Conservation (phyloP, 306 rosid species). For the Pyrus pyrifolia region DNA sequence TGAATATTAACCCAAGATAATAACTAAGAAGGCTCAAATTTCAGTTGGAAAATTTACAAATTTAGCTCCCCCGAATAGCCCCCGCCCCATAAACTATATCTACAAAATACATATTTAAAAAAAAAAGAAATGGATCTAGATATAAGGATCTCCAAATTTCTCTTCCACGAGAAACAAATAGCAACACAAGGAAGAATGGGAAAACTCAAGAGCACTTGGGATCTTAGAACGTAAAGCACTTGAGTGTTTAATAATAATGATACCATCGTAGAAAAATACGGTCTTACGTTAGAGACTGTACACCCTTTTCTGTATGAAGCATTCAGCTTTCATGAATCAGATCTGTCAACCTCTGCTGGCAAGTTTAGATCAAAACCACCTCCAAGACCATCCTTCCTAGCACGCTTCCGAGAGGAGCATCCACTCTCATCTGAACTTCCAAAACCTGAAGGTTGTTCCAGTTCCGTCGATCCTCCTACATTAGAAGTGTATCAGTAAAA, state of each 20-base stretch:
- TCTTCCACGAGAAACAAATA: constrained; percentile 12
- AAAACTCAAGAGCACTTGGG: background rate
- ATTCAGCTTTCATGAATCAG: constrained; percentile 28
- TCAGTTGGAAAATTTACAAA: constrained; percentile 37
- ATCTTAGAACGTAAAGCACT: background rate
- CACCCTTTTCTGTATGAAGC: constrained; percentile 7
- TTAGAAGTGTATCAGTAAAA: constrained; percentile 31
- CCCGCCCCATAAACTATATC: constrained; percentile 27
- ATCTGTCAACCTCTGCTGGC: constrained; percentile 84
- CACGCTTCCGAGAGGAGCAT: constrained; percentile 63
- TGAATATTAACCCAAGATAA: constrained; percentile 24
- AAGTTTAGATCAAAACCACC: constrained; percentile 84
- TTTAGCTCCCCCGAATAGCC: constrained; percentile 25
- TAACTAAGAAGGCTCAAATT: constrained; percentile 18
- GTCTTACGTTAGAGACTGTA: constrained; percentile 18
- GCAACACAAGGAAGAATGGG: constrained; percentile 1
- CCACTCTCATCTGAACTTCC: constrained; percentile 64
- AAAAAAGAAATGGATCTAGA: constrained; percentile 5
- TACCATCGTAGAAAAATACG: constrained; percentile 2
- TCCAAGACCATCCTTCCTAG: constrained; percentile 55
- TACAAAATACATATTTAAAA: constrained; percentile 29
- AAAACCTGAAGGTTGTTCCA: constrained; percentile 57
- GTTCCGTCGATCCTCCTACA: constrained; percentile 59
- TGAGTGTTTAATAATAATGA: background rate
- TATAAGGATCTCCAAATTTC: constrained; percentile 16